These are phyloP conservation scores for Pochonia chlamydosporia DNA, from an alignment of 2,329 filamentous ascomycete species.

Conservation along the genomic window DNA sequence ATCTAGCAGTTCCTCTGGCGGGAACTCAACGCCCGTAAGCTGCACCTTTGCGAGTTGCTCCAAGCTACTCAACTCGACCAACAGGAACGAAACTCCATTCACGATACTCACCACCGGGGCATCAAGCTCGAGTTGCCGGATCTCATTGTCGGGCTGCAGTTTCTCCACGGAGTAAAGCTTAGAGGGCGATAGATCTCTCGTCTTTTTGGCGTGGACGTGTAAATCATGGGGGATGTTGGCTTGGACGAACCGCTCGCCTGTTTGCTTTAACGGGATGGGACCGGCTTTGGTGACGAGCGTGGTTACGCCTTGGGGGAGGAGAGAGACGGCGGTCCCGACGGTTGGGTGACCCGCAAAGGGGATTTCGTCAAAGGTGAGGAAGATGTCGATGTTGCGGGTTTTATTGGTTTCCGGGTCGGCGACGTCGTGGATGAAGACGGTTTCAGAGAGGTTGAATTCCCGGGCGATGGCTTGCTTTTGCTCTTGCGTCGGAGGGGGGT, in stretches of 20 bases:
- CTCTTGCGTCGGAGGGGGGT: constrained; percentile 37
- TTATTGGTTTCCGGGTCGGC: constrained; percentile 23
- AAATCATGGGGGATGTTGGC: constrained; percentile 63
- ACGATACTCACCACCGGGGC: constrained; percentile 58
- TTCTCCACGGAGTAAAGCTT: constrained; percentile 11
- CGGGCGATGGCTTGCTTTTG: constrained; percentile 53
- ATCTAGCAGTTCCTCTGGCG: constrained; percentile 35
- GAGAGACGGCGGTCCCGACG: constrained; percentile 48
- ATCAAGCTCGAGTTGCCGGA: constrained; percentile 30
- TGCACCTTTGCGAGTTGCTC: constrained; percentile 46
- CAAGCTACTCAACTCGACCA: constrained; percentile 55
- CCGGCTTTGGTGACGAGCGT: constrained; percentile 52
- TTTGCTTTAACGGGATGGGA: constrained; percentile 39
- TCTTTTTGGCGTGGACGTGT: constrained; percentile 47
- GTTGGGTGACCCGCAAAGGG: constrained; percentile 60
- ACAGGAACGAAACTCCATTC: constrained; percentile 68
- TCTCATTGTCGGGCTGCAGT: constrained; percentile 21
- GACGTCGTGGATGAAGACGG: constrained; percentile 53
- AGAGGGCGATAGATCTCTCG: constrained; percentile 24
- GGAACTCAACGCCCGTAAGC: constrained; percentile 26
- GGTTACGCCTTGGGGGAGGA: constrained; percentile 32
- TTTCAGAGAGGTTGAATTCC: constrained; percentile 61
- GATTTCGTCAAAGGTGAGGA: constrained; percentile 47
- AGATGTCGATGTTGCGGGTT: constrained; percentile 50
- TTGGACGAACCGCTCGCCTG: constrained; percentile 40